A percentile compares a stretch with the other conserved stretches of the same genome.
phyloP scores from a whole-genome alignment of 306 rosid genomes.

The Cyclanthera cordifolia region DNA sequence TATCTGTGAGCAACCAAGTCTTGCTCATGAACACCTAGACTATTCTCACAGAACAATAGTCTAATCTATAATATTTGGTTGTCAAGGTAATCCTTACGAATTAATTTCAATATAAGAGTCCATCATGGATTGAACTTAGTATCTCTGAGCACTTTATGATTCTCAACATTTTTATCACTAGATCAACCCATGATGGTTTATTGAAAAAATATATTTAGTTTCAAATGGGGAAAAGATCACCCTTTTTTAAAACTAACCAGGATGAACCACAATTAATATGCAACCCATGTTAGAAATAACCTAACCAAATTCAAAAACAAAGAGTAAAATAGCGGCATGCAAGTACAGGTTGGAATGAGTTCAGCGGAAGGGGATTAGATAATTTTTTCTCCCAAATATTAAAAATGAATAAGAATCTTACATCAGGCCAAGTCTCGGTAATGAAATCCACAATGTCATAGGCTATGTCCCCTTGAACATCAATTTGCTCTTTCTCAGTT shows the following conservation, averaged over 20 bases:
- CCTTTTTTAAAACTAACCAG: background rate
- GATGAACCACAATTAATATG: background rate
- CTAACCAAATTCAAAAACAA: background rate
- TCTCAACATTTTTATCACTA: no score
- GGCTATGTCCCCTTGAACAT: constrained; percentile 96
- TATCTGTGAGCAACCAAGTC: no score
- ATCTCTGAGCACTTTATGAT: no score
- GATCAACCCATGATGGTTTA: no score
- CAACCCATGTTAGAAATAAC: background rate
- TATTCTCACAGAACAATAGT: no score
- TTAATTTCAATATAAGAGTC: no score
- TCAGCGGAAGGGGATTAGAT: background rate
- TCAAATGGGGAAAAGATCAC: background rate
- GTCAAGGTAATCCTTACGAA: no score
- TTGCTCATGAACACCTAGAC: no score
- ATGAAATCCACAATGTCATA: constrained; percentile 89
- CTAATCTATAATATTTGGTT: no score
- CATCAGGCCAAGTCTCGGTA: constrained; percentile 89
- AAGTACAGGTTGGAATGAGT: background rate
- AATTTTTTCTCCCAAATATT: background rate
- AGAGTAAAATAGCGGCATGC: background rate
- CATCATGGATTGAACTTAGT: no score
- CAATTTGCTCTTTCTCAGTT: constrained; percentile 96
- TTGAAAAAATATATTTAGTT: background rate
- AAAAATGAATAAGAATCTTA: constrained; percentile 31